phyloP scores from a whole-genome alignment of 1,284 basidiomycete genomes.

The Boletus austroedulis region DNA sequence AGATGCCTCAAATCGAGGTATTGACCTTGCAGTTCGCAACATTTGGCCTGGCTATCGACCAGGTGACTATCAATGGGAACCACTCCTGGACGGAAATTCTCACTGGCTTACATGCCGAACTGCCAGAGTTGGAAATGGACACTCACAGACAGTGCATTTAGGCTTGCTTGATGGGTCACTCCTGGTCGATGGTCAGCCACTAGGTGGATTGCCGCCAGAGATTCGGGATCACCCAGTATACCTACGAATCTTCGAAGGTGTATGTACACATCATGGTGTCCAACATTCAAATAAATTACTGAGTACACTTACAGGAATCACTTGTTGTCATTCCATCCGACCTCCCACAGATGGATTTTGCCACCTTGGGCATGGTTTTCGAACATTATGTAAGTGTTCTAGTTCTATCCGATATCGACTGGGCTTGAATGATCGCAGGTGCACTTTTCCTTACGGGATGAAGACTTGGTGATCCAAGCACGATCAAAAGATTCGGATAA shows the following conservation, averaged over 20 bases:
- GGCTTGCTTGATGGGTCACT: slow-evolving; percentile 3
- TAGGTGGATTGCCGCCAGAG: slow-evolving; percentile 32
- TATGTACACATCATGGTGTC: slow-evolving; percentile 7
- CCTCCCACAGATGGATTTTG: slow-evolving; percentile 38
- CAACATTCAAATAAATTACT: too few species aligned
- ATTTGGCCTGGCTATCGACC: slow-evolving; percentile 9
- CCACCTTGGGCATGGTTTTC: slow-evolving; percentile 22
- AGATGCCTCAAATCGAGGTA: slow-evolving; percentile 10
- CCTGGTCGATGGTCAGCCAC: slow-evolving; percentile 30
- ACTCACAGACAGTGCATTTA: neutral
- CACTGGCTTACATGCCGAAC: slow-evolving; percentile 4
- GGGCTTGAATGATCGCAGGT: slow-evolving; percentile 18
- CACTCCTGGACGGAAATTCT: neutral
- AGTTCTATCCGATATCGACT: too few species aligned
- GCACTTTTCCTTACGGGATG: slow-evolving; percentile 20
- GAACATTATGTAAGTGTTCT: slow-evolving; percentile 17
- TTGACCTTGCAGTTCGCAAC: slow-evolving; percentile 37
- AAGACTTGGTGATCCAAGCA: slow-evolving; percentile 27
- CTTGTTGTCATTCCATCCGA: slow-evolving; percentile 36
- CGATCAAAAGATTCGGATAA: slow-evolving; percentile 1
- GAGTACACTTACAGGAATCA: too few species aligned
- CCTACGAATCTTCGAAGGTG: neutral
- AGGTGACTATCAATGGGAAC: neutral
- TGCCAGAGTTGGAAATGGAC: accelerated
- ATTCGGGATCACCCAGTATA: slow-evolving; percentile 18